Base-by-base conservation (phyloP, 2,329 filamentous ascomycete species). In the Parafenestella ontariensis region DNA sequence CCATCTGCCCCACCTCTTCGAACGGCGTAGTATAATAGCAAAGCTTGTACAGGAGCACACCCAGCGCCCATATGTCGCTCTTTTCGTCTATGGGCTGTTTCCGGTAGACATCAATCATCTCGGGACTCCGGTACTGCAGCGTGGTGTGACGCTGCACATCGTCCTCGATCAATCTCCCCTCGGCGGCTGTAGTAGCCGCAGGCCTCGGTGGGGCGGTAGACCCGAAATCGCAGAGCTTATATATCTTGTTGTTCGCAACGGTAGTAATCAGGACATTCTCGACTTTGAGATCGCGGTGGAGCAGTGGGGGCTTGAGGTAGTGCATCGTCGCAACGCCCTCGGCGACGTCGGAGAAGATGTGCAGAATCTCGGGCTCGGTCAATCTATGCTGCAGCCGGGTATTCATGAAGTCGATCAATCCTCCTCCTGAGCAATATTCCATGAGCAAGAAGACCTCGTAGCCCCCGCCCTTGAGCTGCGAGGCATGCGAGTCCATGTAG, bases 21-120 rank as follows among this genome's bases (percentile, higher is more conserved):
- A 99, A 99, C 0, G 95, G 95, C 5, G 95, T 99, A 1, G 95
- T 99, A 77, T 99, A 99, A 78, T 98, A 99, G 81, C 95, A 99
- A 58, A 99, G 83, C 81, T 99, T 99, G 82, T 99, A 99, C 49
- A 99, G 79, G 54, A 99, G 80, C 37, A 99, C 95, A 5, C 95
- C 95, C 57, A 99, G 79, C 1, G 95, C 95, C 95, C 93, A 99
- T 26, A 99, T 97, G 76, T 99, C 95, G 44, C 93, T 96, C 80
- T 99, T 99, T 79, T 99, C 95, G 72, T 99, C 92, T 71, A 99
- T 96, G 0, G 95, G 92, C 67, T 93, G 91, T 76, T 96, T 96
- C 59, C 93, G 85, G 78, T 97, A 99, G 21, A 99, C 95, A 71
- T 99, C 95, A 56, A 99, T 89, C 95, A 99, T 99, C 78, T 99